A percentile compares a stretch with the other conserved stretches of the same genome.
Conservation (phyloP, 139 green algal species). For the Choricystis sp. region DNA sequence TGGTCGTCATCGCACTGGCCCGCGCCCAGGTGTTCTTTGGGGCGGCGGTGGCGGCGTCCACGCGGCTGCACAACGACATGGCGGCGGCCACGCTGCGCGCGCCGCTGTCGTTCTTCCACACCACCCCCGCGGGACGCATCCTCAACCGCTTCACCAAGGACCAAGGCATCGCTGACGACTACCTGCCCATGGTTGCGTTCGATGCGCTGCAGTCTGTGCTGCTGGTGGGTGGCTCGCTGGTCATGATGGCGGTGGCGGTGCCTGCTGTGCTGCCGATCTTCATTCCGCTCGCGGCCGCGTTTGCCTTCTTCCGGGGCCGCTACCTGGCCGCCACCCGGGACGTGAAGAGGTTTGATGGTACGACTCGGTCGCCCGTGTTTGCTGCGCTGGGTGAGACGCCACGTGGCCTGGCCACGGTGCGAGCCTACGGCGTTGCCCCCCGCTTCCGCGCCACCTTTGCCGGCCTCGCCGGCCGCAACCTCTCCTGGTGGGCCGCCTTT, state of each 20-base stretch:
- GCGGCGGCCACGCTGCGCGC: constrained; percentile 43
- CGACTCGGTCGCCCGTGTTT: constrained; percentile 55
- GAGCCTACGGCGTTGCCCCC: constrained; percentile 52
- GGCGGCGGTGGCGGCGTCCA: constrained; percentile 23
- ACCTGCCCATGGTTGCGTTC: constrained; percentile 48
- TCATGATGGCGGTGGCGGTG: constrained; percentile 33
- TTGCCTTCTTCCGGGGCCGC: constrained; percentile 22
- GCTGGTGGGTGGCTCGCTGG: constrained; percentile 29
- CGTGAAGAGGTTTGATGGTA: constrained; percentile 82
- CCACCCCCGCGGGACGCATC: constrained; percentile 73
- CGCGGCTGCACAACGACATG: constrained; percentile 40
- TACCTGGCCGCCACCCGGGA: constrained; percentile 65
- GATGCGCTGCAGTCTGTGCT: constrained; percentile 43
- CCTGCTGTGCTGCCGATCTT: constrained; percentile 59
- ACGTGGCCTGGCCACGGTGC: constrained; percentile 77
- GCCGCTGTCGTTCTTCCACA: constrained; percentile 89
- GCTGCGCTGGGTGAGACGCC: not conserved
- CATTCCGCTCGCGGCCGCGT: constrained; percentile 35
- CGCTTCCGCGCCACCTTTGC: constrained; percentile 43
- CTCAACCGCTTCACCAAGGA: constrained; percentile 76
- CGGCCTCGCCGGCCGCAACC: constrained; percentile 32
- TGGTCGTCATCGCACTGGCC: constrained; percentile 26
- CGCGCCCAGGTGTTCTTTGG: constrained; percentile 44
- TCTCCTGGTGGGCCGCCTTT: constrained; percentile 42
- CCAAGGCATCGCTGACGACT: constrained; percentile 52